A percentile compares a stretch with the other conserved stretches of the same genome.
phyloP scores from a whole-genome alignment of 1,284 basidiomycete species.

The Omphalotus olearius region DNA sequence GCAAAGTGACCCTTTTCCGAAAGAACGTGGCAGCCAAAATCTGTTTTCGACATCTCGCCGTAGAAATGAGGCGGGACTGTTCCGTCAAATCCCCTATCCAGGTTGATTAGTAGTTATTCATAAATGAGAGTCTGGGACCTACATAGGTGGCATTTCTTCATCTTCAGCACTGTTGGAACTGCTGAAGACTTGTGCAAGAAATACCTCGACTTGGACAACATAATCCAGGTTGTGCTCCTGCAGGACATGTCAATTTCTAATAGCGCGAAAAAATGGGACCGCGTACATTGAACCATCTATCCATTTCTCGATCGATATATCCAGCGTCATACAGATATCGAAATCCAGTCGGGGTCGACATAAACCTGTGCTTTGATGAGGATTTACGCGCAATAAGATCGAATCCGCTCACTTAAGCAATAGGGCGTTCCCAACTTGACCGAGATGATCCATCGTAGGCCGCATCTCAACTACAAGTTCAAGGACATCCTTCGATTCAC shows the following conservation, averaged over 20 bases:
- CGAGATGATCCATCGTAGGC: constrained; percentile 92
- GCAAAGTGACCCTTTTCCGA: constrained; percentile 88
- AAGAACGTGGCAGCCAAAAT: constrained; percentile 87
- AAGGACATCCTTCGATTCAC: constrained; percentile 78
- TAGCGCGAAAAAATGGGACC: neutral
- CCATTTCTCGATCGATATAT: constrained; percentile 94
- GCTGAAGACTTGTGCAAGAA: constrained; percentile 74
- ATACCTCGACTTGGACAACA: constrained; percentile 84
- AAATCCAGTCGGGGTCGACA: constrained; percentile 93
- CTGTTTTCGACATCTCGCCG: constrained; percentile 95
- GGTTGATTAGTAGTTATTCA: neutral
- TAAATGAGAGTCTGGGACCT: constrained; percentile 20
- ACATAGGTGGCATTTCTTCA: constrained; percentile 65
- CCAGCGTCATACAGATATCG: constrained; percentile 87
- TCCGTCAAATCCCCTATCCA: constrained; percentile 71
- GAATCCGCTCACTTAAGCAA: constrained; percentile 67
- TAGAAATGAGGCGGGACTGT: constrained; percentile 95
- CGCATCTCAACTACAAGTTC: constrained; percentile 93
- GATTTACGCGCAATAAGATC: neutral
- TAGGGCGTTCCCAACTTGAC: constrained; percentile 87
- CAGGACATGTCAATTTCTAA: neutral
- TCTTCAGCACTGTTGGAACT: constrained; percentile 43
- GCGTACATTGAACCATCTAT: constrained; percentile 90
- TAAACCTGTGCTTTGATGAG: constrained; percentile 58
- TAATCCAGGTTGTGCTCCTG: constrained; percentile 87